Percentiles rank a stretch among this genome's conserved stretches.
phyloP scores from a whole-genome alignment of 257 asterid genomes.

The Rhazya stricta region DNA sequence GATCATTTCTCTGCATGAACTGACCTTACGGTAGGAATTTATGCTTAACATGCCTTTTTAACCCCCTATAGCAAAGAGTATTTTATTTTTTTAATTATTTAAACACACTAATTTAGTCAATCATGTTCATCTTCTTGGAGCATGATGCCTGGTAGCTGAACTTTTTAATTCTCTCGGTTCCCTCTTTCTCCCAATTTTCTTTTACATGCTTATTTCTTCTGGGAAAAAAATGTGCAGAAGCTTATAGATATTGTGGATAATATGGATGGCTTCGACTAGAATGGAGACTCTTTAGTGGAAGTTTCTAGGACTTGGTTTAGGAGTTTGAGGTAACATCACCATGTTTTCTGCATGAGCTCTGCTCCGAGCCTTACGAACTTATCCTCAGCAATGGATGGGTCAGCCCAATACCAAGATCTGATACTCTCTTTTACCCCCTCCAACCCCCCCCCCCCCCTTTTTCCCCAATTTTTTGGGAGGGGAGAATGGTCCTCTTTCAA shows the following conservation, averaged over 20 bases:
- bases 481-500: too few relatives aligned
- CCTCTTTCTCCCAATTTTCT: neutral
- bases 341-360: neutral
- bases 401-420: neutral
- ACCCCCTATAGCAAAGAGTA: too few relatives aligned
- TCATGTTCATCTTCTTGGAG: neutral
- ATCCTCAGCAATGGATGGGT: neutral
- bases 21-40: neutral
- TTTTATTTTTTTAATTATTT: too few relatives aligned
- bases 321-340: neutral
- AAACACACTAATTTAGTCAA: too few relatives aligned
- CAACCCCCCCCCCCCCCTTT: too few relatives aligned
- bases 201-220: neutral
- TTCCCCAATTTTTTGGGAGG: neutral
- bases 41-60: too few relatives aligned
- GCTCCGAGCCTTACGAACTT: neutral
- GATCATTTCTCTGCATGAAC: conserved; percentile 7
- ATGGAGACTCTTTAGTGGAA: neutral
- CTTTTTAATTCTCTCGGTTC: neutral
- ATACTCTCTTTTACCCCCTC: too few relatives aligned
- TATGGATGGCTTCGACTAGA: neutral
- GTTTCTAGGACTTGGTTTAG: neutral
- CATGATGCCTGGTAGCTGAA: neutral
- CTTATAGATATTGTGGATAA: neutral
- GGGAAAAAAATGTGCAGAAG: too few relatives aligned